Conservation (phyloP, 495 filamentous ascomycete genomes). For the Hypoxylon perforatum region DNA sequence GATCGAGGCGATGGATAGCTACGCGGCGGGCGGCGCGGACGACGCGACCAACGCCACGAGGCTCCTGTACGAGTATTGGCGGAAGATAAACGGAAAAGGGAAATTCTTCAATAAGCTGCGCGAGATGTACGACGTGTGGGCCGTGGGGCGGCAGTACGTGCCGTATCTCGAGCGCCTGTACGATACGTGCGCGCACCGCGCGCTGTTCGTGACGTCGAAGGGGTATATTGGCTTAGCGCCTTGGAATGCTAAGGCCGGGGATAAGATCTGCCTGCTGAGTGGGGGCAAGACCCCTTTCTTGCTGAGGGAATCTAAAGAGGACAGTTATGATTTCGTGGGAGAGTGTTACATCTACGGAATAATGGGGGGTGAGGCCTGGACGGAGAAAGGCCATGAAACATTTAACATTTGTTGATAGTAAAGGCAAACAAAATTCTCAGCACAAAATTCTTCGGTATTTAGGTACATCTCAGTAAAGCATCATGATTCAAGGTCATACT, state of each 20-base stretch:
- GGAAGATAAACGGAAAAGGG: slow-evolving; percentile 1
- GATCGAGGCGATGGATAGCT: background rate
- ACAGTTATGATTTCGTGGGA: background rate
- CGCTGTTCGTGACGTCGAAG: background rate
- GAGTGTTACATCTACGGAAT: background rate
- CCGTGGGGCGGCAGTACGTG: background rate
- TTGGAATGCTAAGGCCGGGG: background rate
- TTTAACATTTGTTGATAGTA: background rate
- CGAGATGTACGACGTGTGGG: background rate
- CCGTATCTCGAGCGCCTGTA: background rate
- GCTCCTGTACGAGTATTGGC: background rate
- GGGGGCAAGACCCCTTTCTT: background rate
- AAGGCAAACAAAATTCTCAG: background rate
- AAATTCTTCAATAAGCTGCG: slow-evolving; percentile 1
- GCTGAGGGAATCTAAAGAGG: background rate
- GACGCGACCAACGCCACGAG: background rate
- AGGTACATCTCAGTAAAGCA: too few relatives aligned
- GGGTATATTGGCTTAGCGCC: background rate
- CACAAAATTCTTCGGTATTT: background rate
- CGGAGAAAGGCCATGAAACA: background rate
- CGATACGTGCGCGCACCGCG: slow-evolving; percentile 1
- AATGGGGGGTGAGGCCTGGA: background rate
- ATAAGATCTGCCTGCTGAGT: background rate
- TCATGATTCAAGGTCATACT: too few relatives aligned
- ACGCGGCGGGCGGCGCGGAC: background rate